Conservation (phyloP, 306 rosid genomes). For the Ceratonia siliqua region DNA sequence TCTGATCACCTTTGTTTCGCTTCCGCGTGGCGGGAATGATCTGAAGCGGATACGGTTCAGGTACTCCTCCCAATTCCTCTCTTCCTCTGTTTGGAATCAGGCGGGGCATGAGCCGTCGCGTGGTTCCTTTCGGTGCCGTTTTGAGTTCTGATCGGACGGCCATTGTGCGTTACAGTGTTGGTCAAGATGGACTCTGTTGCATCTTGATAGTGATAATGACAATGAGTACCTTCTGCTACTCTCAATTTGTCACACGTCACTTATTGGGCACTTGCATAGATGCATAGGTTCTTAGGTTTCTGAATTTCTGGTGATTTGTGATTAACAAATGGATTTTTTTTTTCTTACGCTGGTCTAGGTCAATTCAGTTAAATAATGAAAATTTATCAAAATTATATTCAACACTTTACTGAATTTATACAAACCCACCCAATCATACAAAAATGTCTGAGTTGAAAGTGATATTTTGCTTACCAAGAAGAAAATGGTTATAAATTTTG, state of each 20-base stretch:
- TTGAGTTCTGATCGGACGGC: constrained; percentile 37
- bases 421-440: too few relatives aligned
- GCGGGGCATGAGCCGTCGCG: constrained; percentile 6
- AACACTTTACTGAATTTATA: too few relatives aligned
- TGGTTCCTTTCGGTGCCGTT: constrained; percentile 33
- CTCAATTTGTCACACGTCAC: constrained; percentile 31
- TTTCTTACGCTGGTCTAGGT: too few relatives aligned
- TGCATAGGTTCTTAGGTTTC: not conserved
- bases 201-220: constrained; percentile 33
- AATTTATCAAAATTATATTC: too few relatives aligned
- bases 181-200: constrained; percentile 33
- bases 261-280: not conserved
- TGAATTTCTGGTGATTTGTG: not conserved
- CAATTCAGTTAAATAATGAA: too few relatives aligned
- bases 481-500: not conserved
- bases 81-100: not conserved
- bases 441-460: too few relatives aligned
- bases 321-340: not conserved
- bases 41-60: constrained; percentile 85
- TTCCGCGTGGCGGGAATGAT: constrained; percentile 83
- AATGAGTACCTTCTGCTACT: constrained; percentile 19
- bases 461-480: too few relatives aligned
- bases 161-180: not conserved
- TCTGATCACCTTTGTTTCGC: constrained; percentile 74
- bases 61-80: constrained; percentile 29